Percentiles rank a stretch among this genome's conserved stretches.
Evolutionary conservation across 768 basidiomycete species (phyloP).

Genomic region (Paxillus rubicundulus): DNA sequence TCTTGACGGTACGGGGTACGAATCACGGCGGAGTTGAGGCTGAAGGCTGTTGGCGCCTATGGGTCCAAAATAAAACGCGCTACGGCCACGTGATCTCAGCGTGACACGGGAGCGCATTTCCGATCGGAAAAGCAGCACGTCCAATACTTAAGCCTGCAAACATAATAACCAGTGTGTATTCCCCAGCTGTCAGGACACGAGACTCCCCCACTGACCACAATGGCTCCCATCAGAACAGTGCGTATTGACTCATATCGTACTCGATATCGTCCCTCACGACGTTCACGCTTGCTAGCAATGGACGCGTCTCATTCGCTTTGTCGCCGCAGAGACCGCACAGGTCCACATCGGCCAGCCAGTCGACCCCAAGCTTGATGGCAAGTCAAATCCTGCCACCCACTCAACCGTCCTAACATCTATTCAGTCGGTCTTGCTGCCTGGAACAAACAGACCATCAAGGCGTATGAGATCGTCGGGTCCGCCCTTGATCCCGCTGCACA

Average conservation of each 20-base stretch:
- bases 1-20: neutral
- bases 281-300: constrained; percentile 38
- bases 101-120: constrained; percentile 18
- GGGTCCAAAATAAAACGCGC: constrained; percentile 14
- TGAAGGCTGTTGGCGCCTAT: neutral
- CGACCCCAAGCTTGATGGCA: constrained; percentile 64
- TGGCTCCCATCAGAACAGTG: constrained; percentile 62
- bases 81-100: constrained; percentile 29
- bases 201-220: constrained; percentile 24
- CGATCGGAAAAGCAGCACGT: neutral
- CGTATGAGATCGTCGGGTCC: constrained; percentile 69
- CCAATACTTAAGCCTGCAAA: neutral
- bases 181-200: constrained; percentile 4
- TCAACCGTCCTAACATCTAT: neutral
- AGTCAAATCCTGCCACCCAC: constrained; percentile 1
- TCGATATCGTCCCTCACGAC: neutral
- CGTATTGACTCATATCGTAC: constrained; percentile 9
- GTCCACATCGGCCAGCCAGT: constrained; percentile 80
- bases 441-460: constrained; percentile 56
- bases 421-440: constrained; percentile 60
- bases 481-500: constrained; percentile 64
- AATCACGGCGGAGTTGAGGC: neutral
- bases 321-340: constrained; percentile 68
- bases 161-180: constrained; percentile 6
- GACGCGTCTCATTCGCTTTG: constrained; percentile 80